phyloP scores from a whole-genome alignment of 352 stramenopile species.

The Phytophthora tubulina region DNA sequence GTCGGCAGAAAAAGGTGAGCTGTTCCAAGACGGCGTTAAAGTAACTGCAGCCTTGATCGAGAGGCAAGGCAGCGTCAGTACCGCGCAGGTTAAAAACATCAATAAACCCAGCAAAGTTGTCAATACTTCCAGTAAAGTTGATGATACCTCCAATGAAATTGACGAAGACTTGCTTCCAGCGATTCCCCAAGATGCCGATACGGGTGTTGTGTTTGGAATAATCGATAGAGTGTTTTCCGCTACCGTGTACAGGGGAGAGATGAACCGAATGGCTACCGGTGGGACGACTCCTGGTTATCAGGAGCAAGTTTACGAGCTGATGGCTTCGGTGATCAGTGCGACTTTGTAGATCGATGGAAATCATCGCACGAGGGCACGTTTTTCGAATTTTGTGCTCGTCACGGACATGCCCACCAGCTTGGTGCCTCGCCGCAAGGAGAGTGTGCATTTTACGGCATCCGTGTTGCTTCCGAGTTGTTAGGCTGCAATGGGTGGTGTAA shows the following conservation, averaged over 20 bases:
- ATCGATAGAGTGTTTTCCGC: neutral
- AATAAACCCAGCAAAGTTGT: neutral
- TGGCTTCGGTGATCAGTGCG: neutral
- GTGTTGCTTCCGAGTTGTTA: neutral
- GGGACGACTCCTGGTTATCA: neutral
- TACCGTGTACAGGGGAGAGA: neutral
- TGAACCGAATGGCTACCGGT: neutral
- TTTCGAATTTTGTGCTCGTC: neutral
- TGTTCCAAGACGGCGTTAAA: no score
- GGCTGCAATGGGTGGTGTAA: neutral
- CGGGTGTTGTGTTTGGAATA: conserved; percentile 9
- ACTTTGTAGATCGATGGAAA: conserved; percentile 1
- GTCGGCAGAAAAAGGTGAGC: no score
- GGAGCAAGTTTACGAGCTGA: neutral
- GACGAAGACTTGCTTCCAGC: neutral
- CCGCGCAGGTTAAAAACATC: neutral
- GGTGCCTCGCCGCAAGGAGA: neutral
- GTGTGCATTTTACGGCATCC: neutral
- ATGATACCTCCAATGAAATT: neutral
- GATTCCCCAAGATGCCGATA: neutral
- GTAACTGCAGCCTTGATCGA: no score
- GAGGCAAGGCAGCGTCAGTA: no score
- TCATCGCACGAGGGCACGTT: neutral
- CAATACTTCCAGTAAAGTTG: neutral
- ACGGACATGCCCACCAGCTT: neutral